Evolutionary conservation across 805 yeast species (phyloP).

Genomic region (Candida easanensis): DNA sequence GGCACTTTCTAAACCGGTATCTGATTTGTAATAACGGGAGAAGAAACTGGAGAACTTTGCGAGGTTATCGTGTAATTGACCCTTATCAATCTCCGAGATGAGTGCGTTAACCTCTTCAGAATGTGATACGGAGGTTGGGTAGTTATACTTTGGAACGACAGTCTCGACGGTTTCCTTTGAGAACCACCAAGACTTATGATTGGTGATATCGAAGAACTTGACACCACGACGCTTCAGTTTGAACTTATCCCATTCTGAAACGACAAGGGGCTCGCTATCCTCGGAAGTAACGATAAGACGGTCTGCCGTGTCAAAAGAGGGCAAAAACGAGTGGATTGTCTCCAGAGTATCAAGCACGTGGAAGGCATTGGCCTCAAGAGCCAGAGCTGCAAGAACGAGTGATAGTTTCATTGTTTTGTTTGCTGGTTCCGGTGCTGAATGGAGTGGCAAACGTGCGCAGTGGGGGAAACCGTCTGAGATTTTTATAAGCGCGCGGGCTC

Average conservation of each 20-base stretch:
- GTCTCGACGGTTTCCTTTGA: conserved; percentile 16
- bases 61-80: conserved; percentile 49
- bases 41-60: conserved; percentile 64
- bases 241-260: conserved; percentile 43
- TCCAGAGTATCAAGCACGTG: not conserved
- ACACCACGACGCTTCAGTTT: conserved; percentile 44
- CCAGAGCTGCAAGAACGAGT: not conserved
- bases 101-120: conserved; percentile 39
- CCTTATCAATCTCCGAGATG: conserved; percentile 42
- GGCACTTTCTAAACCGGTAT: conserved; percentile 68
- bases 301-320: not conserved
- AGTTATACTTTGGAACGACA: conserved; percentile 35
- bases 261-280: conserved; percentile 23
- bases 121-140: conserved; percentile 48
- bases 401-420: conserved; percentile 2
- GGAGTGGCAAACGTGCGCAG: not conserved
- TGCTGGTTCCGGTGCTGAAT: not conserved
- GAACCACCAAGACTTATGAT: conserved; percentile 28
- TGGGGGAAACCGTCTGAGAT: too few species aligned
- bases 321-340: not conserved
- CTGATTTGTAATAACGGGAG: conserved; percentile 74
- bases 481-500: too few species aligned
- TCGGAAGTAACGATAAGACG: conserved; percentile 20
- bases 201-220: conserved; percentile 65
- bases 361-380: conserved; percentile 1